A percentile compares a stretch with the other conserved stretches of the same genome.
Evolutionary conservation across 2,329 filamentous ascomycete species (phyloP).

Genomic region (Cladosporium austrohemisphaericum): DNA sequence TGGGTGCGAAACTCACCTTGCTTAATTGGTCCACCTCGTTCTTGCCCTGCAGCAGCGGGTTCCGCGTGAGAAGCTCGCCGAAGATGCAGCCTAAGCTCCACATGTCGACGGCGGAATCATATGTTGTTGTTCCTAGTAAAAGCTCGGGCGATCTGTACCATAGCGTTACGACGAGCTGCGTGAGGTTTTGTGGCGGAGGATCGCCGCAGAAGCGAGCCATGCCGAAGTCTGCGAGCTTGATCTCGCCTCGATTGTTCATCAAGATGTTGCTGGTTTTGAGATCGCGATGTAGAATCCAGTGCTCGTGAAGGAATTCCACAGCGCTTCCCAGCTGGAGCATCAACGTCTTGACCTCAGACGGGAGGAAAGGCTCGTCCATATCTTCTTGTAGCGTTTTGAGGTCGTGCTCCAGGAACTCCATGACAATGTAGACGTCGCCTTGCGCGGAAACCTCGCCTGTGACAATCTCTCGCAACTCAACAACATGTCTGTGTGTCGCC

Average conservation of each 20-base stretch:
- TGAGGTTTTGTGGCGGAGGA: slow-evolving; percentile 70
- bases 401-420: slow-evolving; percentile 97
- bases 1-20: slow-evolving; percentile 45
- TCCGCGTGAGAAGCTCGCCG: slow-evolving; percentile 78
- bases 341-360: slow-evolving; percentile 88
- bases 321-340: slow-evolving; percentile 78
- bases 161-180: slow-evolving; percentile 89
- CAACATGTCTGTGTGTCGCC: slow-evolving; percentile 77
- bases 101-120: slow-evolving; percentile 78
- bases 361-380: slow-evolving; percentile 89
- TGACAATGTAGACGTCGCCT: slow-evolving; percentile 79
- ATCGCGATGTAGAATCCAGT: slow-evolving; percentile 87
- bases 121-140: slow-evolving; percentile 72
- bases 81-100: slow-evolving; percentile 98
- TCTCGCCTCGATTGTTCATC: slow-evolving; percentile 87
- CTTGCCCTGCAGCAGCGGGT: slow-evolving; percentile 78
- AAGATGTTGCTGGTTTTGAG: slow-evolving; percentile 92
- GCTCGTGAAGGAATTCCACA: slow-evolving; percentile 77
- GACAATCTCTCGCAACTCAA: slow-evolving; percentile 77
- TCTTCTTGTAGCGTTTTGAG: slow-evolving; percentile 88
- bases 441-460: slow-evolving; percentile 23
- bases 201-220: slow-evolving; percentile 89
- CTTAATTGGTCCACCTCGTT: slow-evolving; percentile 90
- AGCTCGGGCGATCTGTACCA: slow-evolving; percentile 96
- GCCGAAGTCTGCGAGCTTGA: slow-evolving; percentile 97